Base-by-base conservation (phyloP, 306 rosid genomes). In the Acacia crassicarpa region DNA sequence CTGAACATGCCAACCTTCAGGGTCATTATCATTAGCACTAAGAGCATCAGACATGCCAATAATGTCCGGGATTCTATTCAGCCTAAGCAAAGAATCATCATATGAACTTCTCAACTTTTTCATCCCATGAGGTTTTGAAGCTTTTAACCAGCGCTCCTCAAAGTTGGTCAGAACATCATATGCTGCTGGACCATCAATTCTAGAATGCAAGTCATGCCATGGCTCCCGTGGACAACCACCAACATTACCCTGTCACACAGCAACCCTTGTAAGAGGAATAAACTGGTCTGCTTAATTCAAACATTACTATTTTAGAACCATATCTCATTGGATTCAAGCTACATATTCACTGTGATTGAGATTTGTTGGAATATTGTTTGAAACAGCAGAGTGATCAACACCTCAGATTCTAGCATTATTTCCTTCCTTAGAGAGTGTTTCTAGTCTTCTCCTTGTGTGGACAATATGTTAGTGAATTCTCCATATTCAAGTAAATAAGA, bases 141-240 rank as follows among this genome's bases (percentile, higher is more conserved):
- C 99, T 88, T 89, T 91, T 67, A 87, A 81, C 99, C 99, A 95
- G 46, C 99, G 96, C 86, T 95, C 98, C 89, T 93, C 97, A 82
- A 95, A 95, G 85, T 95, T 95, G 30, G 88, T 84, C 87, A 95
- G 83, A 85, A 95, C 93, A 81, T 95, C 99, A 53, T 95, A 95
- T 65, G 99, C 99, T 8, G 97, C 99, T 35, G 99, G 97, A 81
- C 99, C 93, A 54, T 95, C 99, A 83, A 95, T 85, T 87, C 84
- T 93, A 72, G 97, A 92, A 86, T 95, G 99, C 89, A 95, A 80
- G 87, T 95, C 99, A 76, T 95, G 99, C 99, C 99, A 95, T 14
- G 99, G 99, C 82, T 95, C 97, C 84, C 99, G 85, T 74, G 97
- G 99, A 92, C 98, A 91, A 67, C 94, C 98, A 81, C 80, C 85